These are phyloP conservation scores for Picochlorum sp. DNA, from an alignment of 139 green algal species.

Conservation along the genomic window DNA sequence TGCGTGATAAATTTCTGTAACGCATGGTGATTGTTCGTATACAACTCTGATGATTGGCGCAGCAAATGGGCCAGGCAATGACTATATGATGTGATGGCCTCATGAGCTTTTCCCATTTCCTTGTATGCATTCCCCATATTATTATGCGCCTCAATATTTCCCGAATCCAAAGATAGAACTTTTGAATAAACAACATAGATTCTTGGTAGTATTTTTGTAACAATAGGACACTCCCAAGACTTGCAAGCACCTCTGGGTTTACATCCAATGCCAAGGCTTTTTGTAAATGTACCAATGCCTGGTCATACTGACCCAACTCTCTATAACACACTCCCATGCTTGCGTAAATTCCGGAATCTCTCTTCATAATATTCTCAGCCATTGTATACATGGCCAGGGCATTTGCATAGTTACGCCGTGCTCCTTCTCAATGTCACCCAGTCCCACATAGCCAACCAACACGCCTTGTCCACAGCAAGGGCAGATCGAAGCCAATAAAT, in stretches of 20 bases:
- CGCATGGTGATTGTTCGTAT: not conserved
- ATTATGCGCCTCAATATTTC: conserved; percentile 74
- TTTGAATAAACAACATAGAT: conserved; percentile 57
- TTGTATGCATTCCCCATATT: conserved; percentile 76
- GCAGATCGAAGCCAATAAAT: no score
- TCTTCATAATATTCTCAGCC: conserved; percentile 43
- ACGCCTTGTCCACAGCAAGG: conserved; percentile 9
- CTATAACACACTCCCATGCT: conserved; percentile 59
- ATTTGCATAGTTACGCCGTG: conserved; percentile 8
- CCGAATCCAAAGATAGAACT: conserved; percentile 54
- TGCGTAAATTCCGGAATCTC: conserved; percentile 57
- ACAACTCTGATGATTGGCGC: no score
- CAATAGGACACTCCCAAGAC: conserved; percentile 61
- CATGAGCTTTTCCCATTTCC: conserved; percentile 45
- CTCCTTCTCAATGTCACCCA: conserved; percentile 55
- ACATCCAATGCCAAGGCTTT: conserved; percentile 51
- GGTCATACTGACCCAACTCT: conserved; percentile 44
- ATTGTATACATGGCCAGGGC: conserved; percentile 60
- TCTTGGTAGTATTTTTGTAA: conserved; percentile 58
- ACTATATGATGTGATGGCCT: conserved; percentile 71
- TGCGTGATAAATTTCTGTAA: conserved; percentile 11
- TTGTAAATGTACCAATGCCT: conserved; percentile 53
- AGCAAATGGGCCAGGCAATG: not conserved
- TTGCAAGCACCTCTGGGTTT: conserved; percentile 52
- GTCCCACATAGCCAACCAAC: conserved; percentile 64